These are phyloP conservation scores for Fusarium secorum DNA, from an alignment of 2,329 filamentous ascomycete genomes.

Conservation along the genomic window DNA sequence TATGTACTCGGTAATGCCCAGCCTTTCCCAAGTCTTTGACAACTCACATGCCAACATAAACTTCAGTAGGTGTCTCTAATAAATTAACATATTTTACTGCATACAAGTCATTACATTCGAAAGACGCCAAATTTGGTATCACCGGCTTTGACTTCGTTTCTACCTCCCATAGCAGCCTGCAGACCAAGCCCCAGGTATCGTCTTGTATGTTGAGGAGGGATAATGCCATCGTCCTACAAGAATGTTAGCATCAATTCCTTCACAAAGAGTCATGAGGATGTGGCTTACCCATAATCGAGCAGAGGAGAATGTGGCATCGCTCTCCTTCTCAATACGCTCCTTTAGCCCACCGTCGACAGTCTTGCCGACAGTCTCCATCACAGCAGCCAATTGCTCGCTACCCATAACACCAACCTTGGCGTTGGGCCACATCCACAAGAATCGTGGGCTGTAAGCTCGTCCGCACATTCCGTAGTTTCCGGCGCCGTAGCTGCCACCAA, in stretches of 20 bases:
- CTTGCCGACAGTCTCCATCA: conserved; percentile 95
- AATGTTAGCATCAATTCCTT: conserved; percentile 3
- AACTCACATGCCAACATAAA: background rate
- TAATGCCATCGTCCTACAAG: conserved; percentile 77
- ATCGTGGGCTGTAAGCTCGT: conserved; percentile 87
- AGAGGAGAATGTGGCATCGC: conserved; percentile 85
- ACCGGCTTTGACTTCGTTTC: conserved; percentile 66
- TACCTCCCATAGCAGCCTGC: conserved; percentile 74
- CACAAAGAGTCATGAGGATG: background rate
- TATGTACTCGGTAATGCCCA: background rate
- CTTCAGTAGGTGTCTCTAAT: background rate
- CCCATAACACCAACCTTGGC: conserved; percentile 98
- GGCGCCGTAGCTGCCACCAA: conserved; percentile 91
- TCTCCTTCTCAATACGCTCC: conserved; percentile 87
- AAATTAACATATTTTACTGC: conserved; percentile 2
- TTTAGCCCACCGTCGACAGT: conserved; percentile 81
- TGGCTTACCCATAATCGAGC: conserved; percentile 81
- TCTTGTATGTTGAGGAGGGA: conserved; percentile 78
- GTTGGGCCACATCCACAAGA: conserved; percentile 98
- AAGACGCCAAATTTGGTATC: conserved; percentile 81
- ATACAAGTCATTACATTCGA: conserved; percentile 69
- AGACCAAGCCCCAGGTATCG: conserved; percentile 76
- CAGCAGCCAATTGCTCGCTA: conserved; percentile 84
- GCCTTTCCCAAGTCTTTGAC: background rate
- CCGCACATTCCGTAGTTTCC: conserved; percentile 99